phyloP scores from a whole-genome alignment of 169 alveolate species.

The Perkinsus olseni region DNA sequence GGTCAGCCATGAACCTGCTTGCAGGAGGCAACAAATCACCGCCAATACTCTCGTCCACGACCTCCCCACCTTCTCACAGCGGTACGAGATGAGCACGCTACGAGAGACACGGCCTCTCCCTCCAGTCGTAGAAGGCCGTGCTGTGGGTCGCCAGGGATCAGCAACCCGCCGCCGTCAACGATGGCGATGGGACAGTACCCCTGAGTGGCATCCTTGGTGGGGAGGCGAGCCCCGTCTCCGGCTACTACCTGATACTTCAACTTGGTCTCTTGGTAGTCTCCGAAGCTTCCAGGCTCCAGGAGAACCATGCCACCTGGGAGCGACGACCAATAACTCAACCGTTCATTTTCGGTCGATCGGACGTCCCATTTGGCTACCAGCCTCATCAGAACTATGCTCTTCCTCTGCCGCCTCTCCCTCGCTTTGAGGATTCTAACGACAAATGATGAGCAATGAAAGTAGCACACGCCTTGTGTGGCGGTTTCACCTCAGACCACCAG shows the following conservation, averaged over 20 bases:
- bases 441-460: too few species aligned
- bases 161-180: neutral
- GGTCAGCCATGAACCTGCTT: neutral
- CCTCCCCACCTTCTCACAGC: neutral
- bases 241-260: neutral
- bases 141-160: neutral
- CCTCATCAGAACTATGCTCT: neutral
- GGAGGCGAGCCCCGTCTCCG: neutral
- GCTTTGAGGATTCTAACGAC: neutral
- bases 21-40: neutral
- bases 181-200: neutral
- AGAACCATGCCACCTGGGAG: neutral
- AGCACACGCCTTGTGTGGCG: too few species aligned
- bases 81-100: neutral
- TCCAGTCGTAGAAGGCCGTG: neutral
- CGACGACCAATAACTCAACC: neutral
- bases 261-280: neutral
- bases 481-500: neutral
- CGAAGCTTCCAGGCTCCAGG: neutral
- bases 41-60: too few species aligned
- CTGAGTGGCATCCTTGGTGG: neutral
- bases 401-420: neutral
- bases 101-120: neutral
- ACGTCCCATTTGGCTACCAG: too few species aligned
- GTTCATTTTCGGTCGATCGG: neutral